A percentile compares a stretch with the other conserved stretches of the same genome.
These are phyloP conservation scores for Fusarium paranaense DNA, from an alignment of 2,329 filamentous ascomycete genomes.

Conservation along the genomic window DNA sequence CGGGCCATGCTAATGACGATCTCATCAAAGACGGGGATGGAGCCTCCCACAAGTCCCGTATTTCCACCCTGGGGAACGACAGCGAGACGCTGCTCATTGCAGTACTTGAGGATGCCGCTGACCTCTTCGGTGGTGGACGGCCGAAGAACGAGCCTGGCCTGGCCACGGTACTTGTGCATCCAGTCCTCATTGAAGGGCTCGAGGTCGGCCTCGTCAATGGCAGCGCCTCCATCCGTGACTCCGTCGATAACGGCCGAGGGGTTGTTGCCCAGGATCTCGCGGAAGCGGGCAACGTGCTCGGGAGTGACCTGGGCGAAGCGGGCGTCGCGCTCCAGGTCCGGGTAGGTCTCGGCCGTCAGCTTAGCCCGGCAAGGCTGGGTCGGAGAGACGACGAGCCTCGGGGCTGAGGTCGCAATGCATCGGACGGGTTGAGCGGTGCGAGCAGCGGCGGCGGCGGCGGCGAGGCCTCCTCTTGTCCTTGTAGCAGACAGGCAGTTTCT, in stretches of 20 bases:
- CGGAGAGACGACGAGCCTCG: constrained; percentile 44
- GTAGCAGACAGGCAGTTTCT: constrained; percentile 25
- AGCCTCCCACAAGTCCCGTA: constrained; percentile 94
- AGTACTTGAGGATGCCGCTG: constrained; percentile 91
- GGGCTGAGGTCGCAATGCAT: constrained; percentile 47
- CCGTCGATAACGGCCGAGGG: constrained; percentile 84
- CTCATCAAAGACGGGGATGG: constrained; percentile 97
- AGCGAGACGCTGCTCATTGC: constrained; percentile 90
- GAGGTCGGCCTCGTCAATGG: constrained; percentile 81
- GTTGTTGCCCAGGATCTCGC: constrained; percentile 79
- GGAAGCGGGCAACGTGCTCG: constrained; percentile 87
- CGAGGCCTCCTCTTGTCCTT: constrained; percentile 12
- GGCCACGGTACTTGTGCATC: constrained; percentile 98
- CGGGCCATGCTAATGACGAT: constrained; percentile 91
- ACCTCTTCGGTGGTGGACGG: constrained; percentile 88
- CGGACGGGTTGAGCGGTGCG: constrained; percentile 19
- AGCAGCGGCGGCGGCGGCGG: not conserved
- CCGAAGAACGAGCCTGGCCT: constrained; percentile 87
- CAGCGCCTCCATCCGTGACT: constrained; percentile 72
- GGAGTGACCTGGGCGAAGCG: constrained; percentile 79
- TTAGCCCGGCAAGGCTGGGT: constrained; percentile 55
- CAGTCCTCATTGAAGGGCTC: constrained; percentile 96
- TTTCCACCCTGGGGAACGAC: constrained; percentile 98
- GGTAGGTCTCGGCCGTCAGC: constrained; percentile 89
- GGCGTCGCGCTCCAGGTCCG: constrained; percentile 81